Evolutionary conservation across 805 yeast species (phyloP).

Genomic region (Pichia eremophila): DNA sequence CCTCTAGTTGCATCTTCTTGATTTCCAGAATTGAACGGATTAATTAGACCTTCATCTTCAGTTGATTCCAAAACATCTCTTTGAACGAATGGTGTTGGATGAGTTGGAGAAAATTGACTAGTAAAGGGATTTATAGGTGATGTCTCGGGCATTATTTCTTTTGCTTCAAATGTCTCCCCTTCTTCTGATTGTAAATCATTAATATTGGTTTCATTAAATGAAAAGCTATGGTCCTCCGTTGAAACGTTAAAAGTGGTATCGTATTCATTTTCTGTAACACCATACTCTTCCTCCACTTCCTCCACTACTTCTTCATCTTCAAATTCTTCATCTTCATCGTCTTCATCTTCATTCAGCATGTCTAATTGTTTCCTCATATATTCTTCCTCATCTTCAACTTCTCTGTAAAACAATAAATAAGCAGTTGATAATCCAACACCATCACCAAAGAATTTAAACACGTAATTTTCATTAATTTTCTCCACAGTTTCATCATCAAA

Average conservation of each 20-base stretch:
- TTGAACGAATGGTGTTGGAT: neutral
- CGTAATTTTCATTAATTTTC: slow-evolving; percentile 72
- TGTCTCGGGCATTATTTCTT: neutral
- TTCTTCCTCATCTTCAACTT: slow-evolving; percentile 33
- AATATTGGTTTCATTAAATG: neutral
- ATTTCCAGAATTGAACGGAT: neutral
- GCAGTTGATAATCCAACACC: slow-evolving; percentile 86
- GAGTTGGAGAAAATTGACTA: neutral
- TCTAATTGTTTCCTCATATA: slow-evolving; percentile 22
- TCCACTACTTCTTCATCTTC: neutral
- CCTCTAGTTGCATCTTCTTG: neutral
- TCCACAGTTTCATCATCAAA: slow-evolving; percentile 96
- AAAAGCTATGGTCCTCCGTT: no score
- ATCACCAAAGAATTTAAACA: slow-evolving; percentile 80
- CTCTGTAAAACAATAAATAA: slow-evolving; percentile 75
- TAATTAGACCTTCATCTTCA: neutral
- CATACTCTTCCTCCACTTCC: neutral
- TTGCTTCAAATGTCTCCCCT: no score
- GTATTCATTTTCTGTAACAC: neutral
- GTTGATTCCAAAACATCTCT: neutral
- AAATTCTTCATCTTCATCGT: neutral
- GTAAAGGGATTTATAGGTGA: neutral
- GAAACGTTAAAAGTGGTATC: neutral
- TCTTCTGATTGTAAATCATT: neutral
- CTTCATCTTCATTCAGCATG: slow-evolving; percentile 22